Conservation (phyloP, 257 asterid species). For the Lavandula angustifolia region DNA sequence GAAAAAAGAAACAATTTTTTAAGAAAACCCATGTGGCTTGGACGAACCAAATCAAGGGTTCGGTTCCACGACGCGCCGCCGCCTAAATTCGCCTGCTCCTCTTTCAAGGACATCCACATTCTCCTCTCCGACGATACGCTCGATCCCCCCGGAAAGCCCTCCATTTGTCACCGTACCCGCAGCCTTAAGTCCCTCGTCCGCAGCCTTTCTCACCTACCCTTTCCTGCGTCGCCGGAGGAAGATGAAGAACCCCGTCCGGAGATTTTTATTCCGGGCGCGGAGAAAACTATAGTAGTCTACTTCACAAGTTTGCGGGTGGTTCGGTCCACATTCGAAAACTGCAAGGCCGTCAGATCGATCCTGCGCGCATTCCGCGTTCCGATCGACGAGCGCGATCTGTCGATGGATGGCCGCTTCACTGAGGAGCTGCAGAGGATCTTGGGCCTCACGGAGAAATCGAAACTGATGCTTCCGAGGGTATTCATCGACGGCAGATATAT, state of each 20-base stretch:
- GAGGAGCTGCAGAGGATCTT: slow-evolving; percentile 67
- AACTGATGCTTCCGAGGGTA: slow-evolving; percentile 64
- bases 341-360: slow-evolving; percentile 64
- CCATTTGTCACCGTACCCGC: slow-evolving; percentile 75
- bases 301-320: slow-evolving; percentile 77
- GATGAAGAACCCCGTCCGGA: slow-evolving; percentile 29
- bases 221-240: slow-evolving; percentile 4
- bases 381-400: slow-evolving; percentile 84
- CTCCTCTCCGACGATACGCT: slow-evolving; percentile 56
- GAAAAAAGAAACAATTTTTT: neutral
- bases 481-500: slow-evolving; percentile 84
- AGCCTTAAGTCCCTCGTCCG: slow-evolving; percentile 56
- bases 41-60: slow-evolving; percentile 62
- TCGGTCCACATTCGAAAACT: slow-evolving; percentile 81
- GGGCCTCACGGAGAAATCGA: slow-evolving; percentile 48
- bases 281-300: slow-evolving; percentile 65
- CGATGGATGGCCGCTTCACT: slow-evolving; percentile 73
- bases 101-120: slow-evolving; percentile 78
- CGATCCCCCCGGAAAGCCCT: slow-evolving; percentile 32
- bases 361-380: slow-evolving; percentile 63
- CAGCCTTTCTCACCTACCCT: slow-evolving; percentile 45
- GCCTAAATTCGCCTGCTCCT: slow-evolving; percentile 56
- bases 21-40: slow-evolving; percentile 69
- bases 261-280: slow-evolving; percentile 63
- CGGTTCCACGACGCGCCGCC: slow-evolving; percentile 44